Conservation (phyloP, 345 rosid species). For the Punica granatum region DNA sequence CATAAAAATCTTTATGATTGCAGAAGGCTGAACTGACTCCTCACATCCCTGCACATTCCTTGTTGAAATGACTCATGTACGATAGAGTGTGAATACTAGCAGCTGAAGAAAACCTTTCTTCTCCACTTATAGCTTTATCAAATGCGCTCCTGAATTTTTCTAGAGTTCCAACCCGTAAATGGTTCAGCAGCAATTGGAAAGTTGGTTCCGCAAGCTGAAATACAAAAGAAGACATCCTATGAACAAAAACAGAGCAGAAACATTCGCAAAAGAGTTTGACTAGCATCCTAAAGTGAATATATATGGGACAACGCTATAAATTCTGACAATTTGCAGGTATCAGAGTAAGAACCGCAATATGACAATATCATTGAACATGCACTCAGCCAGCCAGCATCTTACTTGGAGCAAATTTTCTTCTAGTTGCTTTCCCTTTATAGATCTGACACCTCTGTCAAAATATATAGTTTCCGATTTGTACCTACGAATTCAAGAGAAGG, state of each 20-base stretch:
- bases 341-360: too few relatives aligned
- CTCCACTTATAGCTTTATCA: constrained; percentile 62
- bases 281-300: background rate
- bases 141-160: constrained; percentile 64
- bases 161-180: constrained; percentile 55
- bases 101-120: constrained; percentile 65
- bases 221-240: constrained; percentile 13
- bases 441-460: constrained; percentile 85
- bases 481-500: constrained; percentile 24
- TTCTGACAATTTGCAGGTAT: too few relatives aligned
- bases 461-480: constrained; percentile 69
- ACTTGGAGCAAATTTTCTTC: constrained; percentile 81
- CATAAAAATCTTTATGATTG: background rate
- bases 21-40: background rate
- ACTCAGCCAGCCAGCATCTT: too few relatives aligned
- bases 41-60: constrained; percentile 54
- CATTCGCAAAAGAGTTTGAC: background rate
- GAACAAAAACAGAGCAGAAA: background rate
- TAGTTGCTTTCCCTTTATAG: constrained; percentile 62
- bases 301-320: too few relatives aligned
- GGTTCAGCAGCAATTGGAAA: constrained; percentile 61
- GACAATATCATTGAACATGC: constrained; percentile 3
- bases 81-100: constrained; percentile 36
- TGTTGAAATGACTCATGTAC: constrained; percentile 47
- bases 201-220: constrained; percentile 81